Percentiles rank a stretch among this genome's conserved stretches.
These are phyloP conservation scores for Emergomyces orientalis DNA, from an alignment of 2,329 filamentous ascomycete genomes.

Conservation along the genomic window DNA sequence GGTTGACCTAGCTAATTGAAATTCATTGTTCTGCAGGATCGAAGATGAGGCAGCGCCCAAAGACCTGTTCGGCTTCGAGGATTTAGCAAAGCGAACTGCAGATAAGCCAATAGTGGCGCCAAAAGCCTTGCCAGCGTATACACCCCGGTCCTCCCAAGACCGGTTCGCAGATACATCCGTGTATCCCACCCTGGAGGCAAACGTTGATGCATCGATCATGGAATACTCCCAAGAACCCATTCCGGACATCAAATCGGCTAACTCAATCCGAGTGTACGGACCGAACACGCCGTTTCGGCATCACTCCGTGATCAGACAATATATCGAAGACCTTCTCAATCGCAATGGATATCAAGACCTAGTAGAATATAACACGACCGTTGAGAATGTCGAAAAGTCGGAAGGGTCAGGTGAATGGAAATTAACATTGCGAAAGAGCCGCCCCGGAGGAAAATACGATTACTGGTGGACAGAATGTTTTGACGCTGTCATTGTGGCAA, in stretches of 20 bases:
- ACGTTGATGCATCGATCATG: conserved; percentile 53
- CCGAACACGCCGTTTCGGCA: conserved; percentile 52
- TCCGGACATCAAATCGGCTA: conserved; percentile 34
- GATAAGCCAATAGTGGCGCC: conserved; percentile 44
- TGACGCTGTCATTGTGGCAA: conserved; percentile 65
- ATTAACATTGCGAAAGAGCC: conserved; percentile 41
- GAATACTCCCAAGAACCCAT: conserved; percentile 48
- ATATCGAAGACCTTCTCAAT: conserved; percentile 47
- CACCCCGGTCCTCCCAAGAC: conserved; percentile 35
- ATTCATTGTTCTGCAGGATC: conserved; percentile 16
- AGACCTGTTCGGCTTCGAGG: conserved; percentile 37
- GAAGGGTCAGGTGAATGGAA: conserved; percentile 45
- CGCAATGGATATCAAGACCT: conserved; percentile 45
- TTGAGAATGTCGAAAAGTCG: conserved; percentile 46
- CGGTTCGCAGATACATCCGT: conserved; percentile 51
- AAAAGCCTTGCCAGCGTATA: conserved; percentile 38
- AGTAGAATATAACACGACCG: conserved; percentile 46
- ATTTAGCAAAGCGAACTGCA: conserved; percentile 42
- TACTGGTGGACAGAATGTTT: conserved; percentile 58
- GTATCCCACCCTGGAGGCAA: conserved; percentile 57
- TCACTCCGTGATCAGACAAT: conserved; percentile 48
- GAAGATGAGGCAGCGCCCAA: conserved; percentile 27
- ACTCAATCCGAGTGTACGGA: conserved; percentile 44
- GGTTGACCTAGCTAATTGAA: background rate
- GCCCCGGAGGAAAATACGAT: conserved; percentile 31